Evolutionary conservation across 495 filamentous ascomycete species (phyloP).

Genomic region (Penicillium chermesinum): DNA sequence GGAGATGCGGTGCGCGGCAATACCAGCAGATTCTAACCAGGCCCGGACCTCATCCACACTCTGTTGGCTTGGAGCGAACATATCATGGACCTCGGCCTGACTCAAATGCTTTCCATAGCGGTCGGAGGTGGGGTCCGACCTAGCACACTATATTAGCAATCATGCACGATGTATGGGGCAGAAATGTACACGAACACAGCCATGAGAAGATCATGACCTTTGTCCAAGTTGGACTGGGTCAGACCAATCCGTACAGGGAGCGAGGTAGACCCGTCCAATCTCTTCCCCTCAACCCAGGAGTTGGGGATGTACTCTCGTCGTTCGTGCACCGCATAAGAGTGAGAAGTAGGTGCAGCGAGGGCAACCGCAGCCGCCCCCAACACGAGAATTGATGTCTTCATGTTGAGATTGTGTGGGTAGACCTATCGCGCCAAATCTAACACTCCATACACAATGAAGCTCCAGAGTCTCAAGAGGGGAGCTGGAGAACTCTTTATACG

Average conservation of each 20-base stretch:
- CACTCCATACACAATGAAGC: slow-evolving; percentile 4
- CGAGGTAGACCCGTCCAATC: slow-evolving; percentile 25
- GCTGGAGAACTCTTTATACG: slow-evolving; percentile 9
- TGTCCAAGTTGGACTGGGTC: slow-evolving; percentile 48
- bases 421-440: background rate
- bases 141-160: slow-evolving; percentile 5
- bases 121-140: slow-evolving; percentile 39
- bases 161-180: background rate
- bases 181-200: slow-evolving; percentile 34
- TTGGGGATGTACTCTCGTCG: slow-evolving; percentile 31
- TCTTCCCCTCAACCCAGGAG: slow-evolving; percentile 29
- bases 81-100: slow-evolving; percentile 42
- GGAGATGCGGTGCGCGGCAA: slow-evolving; percentile 39
- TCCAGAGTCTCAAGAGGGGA: background rate
- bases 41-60: slow-evolving; percentile 38
- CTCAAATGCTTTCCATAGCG: slow-evolving; percentile 51
- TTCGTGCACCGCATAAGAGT: slow-evolving; percentile 37
- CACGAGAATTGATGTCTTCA: slow-evolving; percentile 30
- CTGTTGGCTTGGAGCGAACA: slow-evolving; percentile 44
- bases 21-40: slow-evolving; percentile 49
- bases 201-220: slow-evolving; percentile 51
- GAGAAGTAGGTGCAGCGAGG: slow-evolving; percentile 19
- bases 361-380: slow-evolving; percentile 28
- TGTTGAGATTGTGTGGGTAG: slow-evolving; percentile 5
- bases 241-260: slow-evolving; percentile 54